These are phyloP conservation scores for Synchytrium microbalum DNA, from an alignment of 371 early-diverging fungal genomes.

Conservation along the genomic window DNA sequence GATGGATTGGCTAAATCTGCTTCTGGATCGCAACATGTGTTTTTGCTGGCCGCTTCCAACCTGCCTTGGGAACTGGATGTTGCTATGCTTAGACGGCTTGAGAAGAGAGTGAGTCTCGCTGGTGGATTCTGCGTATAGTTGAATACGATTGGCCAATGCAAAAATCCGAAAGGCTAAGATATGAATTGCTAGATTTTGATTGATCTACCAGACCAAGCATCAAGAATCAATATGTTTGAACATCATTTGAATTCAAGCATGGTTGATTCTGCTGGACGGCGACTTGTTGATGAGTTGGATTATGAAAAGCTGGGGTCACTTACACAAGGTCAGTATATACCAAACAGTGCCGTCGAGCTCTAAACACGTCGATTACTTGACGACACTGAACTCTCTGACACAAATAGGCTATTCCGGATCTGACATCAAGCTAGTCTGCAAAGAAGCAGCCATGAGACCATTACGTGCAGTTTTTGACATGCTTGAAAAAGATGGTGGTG, in stretches of 20 bases:
- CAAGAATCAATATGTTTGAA: conserved; percentile 32
- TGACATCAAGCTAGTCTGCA: conserved; percentile 58
- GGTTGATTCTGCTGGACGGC: conserved; percentile 9
- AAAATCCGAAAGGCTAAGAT: not conserved
- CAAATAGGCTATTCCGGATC: conserved; percentile 53
- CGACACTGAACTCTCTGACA: too few species aligned
- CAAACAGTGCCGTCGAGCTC: not conserved
- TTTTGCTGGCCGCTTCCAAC: conserved; percentile 46
- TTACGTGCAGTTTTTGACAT: conserved; percentile 38
- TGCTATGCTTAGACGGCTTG: conserved; percentile 45
- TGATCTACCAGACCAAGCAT: conserved; percentile 31
- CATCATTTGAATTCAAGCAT: conserved; percentile 18
- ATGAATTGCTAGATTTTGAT: conserved; percentile 29
- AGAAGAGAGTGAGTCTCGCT: conserved; percentile 35
- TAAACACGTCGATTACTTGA: too few species aligned
- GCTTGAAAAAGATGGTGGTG: conserved; percentile 20
- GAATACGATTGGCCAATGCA: not conserved
- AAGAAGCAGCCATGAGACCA: conserved; percentile 59
- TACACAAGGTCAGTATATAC: conserved; percentile 25
- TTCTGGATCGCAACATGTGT: conserved; percentile 27
- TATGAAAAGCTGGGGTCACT: conserved; percentile 22
- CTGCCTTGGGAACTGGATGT: conserved; percentile 50
- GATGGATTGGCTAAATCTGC: conserved; percentile 75
- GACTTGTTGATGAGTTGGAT: conserved; percentile 26
- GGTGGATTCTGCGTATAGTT: too few species aligned